These are phyloP conservation scores for Spinellus fusiger DNA, from an alignment of 192 early-diverging fungal species.

Conservation along the genomic window DNA sequence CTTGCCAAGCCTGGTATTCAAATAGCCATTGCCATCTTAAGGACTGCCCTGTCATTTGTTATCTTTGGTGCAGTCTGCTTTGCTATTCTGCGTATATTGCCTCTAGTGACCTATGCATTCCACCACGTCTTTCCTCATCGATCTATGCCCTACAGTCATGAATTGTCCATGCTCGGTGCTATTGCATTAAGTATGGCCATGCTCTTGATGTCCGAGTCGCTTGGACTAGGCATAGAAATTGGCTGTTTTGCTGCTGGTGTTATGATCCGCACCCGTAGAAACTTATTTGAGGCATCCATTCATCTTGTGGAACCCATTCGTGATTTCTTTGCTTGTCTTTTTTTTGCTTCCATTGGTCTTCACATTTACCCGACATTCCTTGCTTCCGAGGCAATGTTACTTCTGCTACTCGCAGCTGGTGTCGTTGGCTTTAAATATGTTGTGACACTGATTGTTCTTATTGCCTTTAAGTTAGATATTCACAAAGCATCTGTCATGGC, in stretches of 20 bases:
- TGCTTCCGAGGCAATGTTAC: conserved; percentile 37
- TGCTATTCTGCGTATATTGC: conserved; percentile 18
- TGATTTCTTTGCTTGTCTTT: conserved; percentile 49
- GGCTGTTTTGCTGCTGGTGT: conserved; percentile 57
- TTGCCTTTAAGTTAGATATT: conserved; percentile 34
- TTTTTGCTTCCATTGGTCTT: conserved; percentile 54
- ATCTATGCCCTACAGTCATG: conserved; percentile 22
- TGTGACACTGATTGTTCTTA: conserved; percentile 29
- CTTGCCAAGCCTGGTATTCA: conserved; percentile 37
- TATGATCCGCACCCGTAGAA: conserved; percentile 39
- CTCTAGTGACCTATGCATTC: not conserved
- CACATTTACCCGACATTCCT: conserved; percentile 56
- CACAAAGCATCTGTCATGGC: conserved; percentile 31
- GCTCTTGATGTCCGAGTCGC: conserved; percentile 30
- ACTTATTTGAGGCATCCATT: conserved; percentile 31
- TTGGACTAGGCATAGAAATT: conserved; percentile 50
- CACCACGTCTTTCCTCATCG: conserved; percentile 10
- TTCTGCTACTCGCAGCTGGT: conserved; percentile 36
- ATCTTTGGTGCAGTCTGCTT: conserved; percentile 35
- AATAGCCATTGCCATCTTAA: conserved; percentile 23
- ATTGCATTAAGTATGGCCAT: conserved; percentile 43
- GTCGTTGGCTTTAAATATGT: conserved; percentile 47
- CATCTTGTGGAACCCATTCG: conserved; percentile 40
- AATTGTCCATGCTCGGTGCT: conserved; percentile 39
- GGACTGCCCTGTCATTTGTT: conserved; percentile 25